Conservation (phyloP, 176 grass and related monocot species). For the Panicum miliaceum region DNA sequence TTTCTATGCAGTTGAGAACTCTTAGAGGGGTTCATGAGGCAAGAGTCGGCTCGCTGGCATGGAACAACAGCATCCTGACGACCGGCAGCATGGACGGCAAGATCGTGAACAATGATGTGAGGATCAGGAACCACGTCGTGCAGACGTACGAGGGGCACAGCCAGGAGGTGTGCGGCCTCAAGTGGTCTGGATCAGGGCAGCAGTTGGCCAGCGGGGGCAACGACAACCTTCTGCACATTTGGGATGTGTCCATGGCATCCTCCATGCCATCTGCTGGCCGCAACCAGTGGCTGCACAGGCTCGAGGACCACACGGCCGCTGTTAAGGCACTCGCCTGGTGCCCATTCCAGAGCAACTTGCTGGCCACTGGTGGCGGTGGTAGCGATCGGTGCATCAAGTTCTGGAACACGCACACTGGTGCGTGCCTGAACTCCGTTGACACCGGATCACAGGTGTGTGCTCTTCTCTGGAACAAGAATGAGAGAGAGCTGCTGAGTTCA, state of each 20-base stretch:
- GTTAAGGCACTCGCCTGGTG: constrained; percentile 81
- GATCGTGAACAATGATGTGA: constrained; percentile 73
- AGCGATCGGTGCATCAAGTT: constrained; percentile 75
- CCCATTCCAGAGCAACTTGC: constrained; percentile 76
- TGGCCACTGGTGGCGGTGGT: constrained; percentile 56
- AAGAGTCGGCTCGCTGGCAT: constrained; percentile 70
- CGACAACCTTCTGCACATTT: constrained; percentile 71
- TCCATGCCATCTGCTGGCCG: constrained; percentile 48
- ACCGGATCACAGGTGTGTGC: constrained; percentile 59
- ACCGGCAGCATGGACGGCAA: constrained; percentile 67
- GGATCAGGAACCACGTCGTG: constrained; percentile 58
- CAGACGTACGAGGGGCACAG: constrained; percentile 68
- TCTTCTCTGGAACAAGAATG: constrained; percentile 66
- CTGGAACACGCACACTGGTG: constrained; percentile 64
- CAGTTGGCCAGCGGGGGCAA: constrained; percentile 73
- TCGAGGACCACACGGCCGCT: constrained; percentile 62
- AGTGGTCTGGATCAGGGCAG: constrained; percentile 67
- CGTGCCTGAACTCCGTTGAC: constrained; percentile 62
- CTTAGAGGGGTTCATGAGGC: constrained; percentile 57
- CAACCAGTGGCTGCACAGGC: constrained; percentile 72
- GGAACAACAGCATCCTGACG: constrained; percentile 67
- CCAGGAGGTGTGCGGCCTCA: constrained; percentile 74
- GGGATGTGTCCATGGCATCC: constrained; percentile 64
- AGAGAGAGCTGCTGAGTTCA: constrained; percentile 59
- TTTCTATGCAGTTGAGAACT: constrained; percentile 58